Evolutionary conservation across 176 grass and related monocot species (phyloP), one percentile per base, ranked within the genome.

Genomic region (Raddia distichophylla): DNA sequence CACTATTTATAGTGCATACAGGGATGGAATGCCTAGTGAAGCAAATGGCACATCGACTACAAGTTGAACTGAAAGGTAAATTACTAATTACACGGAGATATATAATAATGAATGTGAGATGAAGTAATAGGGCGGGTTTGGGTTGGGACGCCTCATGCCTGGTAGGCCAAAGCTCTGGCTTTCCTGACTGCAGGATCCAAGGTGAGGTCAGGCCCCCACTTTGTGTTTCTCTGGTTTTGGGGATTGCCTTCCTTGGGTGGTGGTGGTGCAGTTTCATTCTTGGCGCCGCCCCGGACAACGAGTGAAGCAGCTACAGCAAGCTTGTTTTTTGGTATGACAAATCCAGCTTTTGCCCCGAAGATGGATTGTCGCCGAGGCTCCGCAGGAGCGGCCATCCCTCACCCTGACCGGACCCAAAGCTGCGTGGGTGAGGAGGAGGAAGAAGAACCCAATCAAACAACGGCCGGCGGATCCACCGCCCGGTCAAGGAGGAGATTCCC

Each of bases 241-340:
- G 49, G 15, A 5, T 44, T 80, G n/a, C 83, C 81, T 84, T 93
- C 90, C 20, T 86, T 90, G 53, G 65, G 61, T 50, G 85, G 13
- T 52, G 33, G 43, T 18, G 75, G 78, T 13, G 76, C 37, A 40
- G 3, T 44, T 68, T 90, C 90, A 53, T 84, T 85, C 78, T 98
- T 98, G 20, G 45, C 43, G 74, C 73, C 77, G 62, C 53, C 56
- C 65, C 91, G 82, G 47, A 82, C 49, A 62, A 86, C 79, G 34
- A 93, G 78, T n/a, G 95, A 95, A 71, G 92, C 95, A 20, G 95
- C 88, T 44, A 94, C 95, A 20, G 95, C 88, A 35, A 94, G 87
- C 82, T 95, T 98, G 33, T 98, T 98, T 54, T 98, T 98, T 12
- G 95, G 95, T 79, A 98, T 93, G 27, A 98, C 79, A 53, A 98